Percentiles rank a stretch among this genome's conserved stretches.
Evolutionary conservation across 2,329 filamentous ascomycete genomes (phyloP).

Genomic region (Botrytis elliptica): DNA sequence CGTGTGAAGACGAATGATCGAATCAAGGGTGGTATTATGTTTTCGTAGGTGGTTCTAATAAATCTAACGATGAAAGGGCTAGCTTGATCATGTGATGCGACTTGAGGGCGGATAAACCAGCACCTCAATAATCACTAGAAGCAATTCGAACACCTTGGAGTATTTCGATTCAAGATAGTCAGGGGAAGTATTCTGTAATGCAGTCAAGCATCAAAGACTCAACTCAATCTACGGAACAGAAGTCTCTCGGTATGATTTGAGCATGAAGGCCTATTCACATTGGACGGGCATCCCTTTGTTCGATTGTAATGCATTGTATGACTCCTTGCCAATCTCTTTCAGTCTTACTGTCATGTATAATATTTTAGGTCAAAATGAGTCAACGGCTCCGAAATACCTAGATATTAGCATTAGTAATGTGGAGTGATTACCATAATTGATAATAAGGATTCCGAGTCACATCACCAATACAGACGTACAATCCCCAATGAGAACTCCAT

Average conservation of each 20-base stretch:
- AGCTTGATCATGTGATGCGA: background rate
- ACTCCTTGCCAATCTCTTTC: background rate
- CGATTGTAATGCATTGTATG: background rate
- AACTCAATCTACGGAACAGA: background rate
- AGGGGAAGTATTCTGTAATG: background rate
- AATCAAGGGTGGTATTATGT: too few species aligned
- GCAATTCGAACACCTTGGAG: background rate
- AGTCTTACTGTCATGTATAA: background rate
- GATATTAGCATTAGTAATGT: background rate
- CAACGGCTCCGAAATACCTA: background rate
- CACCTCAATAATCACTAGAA: background rate
- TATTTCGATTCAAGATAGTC: background rate
- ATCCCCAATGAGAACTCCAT: background rate
- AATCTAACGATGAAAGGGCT: background rate
- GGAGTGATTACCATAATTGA: background rate
- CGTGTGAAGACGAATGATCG: too few species aligned
- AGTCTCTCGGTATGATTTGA: background rate
- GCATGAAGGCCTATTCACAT: background rate
- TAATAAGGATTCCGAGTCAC: background rate
- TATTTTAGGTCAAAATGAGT: background rate
- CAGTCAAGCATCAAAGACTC: background rate
- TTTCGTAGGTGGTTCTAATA: background rate
- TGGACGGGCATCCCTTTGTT: background rate
- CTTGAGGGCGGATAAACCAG: rapidly evolving
- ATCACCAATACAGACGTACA: background rate